Conservation (phyloP, 257 asterid genomes). For the Rehmannia glutinosa region DNA sequence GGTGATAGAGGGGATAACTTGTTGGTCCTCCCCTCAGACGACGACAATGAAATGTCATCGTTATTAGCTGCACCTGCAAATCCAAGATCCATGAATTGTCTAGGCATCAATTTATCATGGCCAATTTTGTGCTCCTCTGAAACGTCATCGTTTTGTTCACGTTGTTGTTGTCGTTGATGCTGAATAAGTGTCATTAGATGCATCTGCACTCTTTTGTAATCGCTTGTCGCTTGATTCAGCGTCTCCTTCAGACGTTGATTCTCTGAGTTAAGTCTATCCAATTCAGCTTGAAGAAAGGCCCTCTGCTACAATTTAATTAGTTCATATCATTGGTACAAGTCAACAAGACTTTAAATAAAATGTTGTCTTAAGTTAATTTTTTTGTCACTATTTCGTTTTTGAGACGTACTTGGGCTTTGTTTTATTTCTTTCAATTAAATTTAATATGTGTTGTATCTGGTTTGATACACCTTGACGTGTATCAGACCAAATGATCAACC, state of each 20-base stretch:
- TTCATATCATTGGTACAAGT: too few species aligned
- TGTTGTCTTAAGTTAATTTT: too few species aligned
- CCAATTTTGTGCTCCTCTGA: conserved; percentile 28
- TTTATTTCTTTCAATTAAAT: too few species aligned
- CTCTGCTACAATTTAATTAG: conserved; percentile 25
- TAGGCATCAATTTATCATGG: conserved; percentile 45
- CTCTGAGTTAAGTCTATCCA: conserved; percentile 54
- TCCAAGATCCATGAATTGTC: conserved; percentile 90
- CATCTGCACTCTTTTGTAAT: conserved; percentile 52
- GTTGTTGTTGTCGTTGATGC: conserved; percentile 27
- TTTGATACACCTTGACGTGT: too few species aligned
- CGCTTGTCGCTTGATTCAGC: conserved; percentile 39
- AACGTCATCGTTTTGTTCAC: conserved; percentile 21
- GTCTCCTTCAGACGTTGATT: conserved; percentile 44
- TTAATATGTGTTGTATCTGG: too few species aligned
- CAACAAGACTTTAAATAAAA: too few species aligned
- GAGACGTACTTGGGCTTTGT: too few species aligned
- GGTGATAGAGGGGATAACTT: conserved; percentile 34
- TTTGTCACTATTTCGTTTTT: too few species aligned
- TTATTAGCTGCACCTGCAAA: conserved; percentile 39
- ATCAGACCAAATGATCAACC: too few species aligned
- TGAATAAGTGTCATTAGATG: conserved; percentile 53
- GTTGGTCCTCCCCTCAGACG: conserved; percentile 49
- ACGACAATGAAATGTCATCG: conserved; percentile 51
- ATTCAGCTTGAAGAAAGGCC: conserved; percentile 54